Percentiles rank a stretch among this genome's conserved stretches.
Evolutionary conservation across 1,139 yeast species (phyloP).

Genomic region (Scheffersomyces illinoinensis): DNA sequence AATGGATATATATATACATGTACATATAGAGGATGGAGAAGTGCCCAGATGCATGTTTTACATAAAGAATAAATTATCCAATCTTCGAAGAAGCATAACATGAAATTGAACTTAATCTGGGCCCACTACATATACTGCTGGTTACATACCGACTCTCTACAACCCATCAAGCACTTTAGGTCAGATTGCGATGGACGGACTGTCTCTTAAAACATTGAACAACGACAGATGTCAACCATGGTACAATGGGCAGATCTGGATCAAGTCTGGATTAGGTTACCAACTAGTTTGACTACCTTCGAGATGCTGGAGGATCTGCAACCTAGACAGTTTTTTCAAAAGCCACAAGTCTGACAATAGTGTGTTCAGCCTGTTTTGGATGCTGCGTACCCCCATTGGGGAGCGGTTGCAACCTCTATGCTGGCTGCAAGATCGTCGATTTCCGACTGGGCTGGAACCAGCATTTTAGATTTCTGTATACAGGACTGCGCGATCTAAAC

Average conservation of each 20-base stretch:
- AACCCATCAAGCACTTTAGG: neutral
- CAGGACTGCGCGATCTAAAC: neutral
- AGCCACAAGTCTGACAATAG: neutral
- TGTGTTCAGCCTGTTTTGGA: neutral
- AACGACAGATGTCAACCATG: neutral
- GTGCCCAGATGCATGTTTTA: neutral
- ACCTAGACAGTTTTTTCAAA: neutral
- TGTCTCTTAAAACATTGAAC: neutral
- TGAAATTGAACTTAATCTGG: neutral
- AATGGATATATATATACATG: neutral
- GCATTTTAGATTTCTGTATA: neutral
- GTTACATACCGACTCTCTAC: neutral
- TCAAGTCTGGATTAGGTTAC: neutral
- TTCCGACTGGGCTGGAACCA: neutral
- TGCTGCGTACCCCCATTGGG: neutral
- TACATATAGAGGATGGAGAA: neutral
- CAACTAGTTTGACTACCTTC: neutral
- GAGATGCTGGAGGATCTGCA: neutral
- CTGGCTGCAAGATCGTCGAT: neutral
- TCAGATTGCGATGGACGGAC: neutral
- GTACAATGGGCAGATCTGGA: neutral
- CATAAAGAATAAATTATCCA: neutral
- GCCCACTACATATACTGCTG: neutral
- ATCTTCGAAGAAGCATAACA: neutral
- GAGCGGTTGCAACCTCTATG: neutral